These are phyloP conservation scores for Sporormia fimetaria DNA, from an alignment of 495 filamentous ascomycete genomes.

Conservation along the genomic window DNA sequence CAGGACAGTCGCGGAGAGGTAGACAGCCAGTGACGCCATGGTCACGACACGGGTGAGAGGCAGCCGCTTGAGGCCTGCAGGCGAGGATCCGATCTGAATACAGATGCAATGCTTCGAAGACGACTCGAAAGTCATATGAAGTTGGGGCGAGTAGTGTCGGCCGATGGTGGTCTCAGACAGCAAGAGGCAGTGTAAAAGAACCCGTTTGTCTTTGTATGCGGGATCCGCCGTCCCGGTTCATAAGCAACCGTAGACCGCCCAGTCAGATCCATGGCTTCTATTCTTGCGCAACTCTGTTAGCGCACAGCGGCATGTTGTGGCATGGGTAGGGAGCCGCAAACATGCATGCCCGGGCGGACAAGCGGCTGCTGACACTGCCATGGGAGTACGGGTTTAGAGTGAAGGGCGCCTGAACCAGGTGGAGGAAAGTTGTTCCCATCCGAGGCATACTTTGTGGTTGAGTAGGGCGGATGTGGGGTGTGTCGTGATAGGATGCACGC, in stretches of 20 bases:
- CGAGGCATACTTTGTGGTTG: too few species aligned
- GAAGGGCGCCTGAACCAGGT: too few species aligned
- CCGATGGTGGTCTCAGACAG: constrained; percentile 13
- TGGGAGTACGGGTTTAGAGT: too few species aligned
- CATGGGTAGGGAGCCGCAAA: constrained; percentile 7
- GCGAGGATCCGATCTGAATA: not conserved
- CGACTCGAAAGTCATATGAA: not conserved
- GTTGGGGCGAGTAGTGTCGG: too few species aligned
- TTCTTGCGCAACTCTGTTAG: constrained; percentile 8
- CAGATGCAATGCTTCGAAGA: not conserved
- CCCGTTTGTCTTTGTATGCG: constrained; percentile 22
- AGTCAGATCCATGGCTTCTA: constrained; percentile 21
- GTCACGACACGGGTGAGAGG: not conserved
- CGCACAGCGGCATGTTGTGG: not conserved
- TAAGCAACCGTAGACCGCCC: constrained; percentile 7
- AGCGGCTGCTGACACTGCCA: too few species aligned
- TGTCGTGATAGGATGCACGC: too few species aligned
- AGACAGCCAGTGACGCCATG: constrained; percentile 21
- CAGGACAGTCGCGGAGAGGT: constrained; percentile 25
- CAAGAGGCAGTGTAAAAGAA: constrained; percentile 10
- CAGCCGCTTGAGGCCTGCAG: constrained; percentile 15
- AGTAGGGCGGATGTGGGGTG: too few species aligned
- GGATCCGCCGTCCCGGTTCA: not conserved
- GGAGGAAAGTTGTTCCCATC: too few species aligned
- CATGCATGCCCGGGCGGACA: too few species aligned